phyloP scores from a whole-genome alignment of 768 basidiomycete genomes.

The Brasilioporus rufonigricans region DNA sequence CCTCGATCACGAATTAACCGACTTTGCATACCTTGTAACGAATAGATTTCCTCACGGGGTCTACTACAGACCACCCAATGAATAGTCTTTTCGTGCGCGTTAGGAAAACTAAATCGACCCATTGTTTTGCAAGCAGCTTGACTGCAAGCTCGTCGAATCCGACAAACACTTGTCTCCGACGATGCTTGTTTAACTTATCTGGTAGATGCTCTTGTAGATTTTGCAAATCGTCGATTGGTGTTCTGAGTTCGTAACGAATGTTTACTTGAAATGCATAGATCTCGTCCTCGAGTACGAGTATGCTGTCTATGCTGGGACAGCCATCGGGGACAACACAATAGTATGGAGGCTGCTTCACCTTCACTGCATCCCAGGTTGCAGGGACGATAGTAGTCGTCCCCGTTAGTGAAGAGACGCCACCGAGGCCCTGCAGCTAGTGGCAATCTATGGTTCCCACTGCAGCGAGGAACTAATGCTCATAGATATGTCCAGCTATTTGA shows the following conservation, averaged over 20 bases:
- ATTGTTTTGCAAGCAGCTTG: neutral
- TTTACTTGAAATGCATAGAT: neutral
- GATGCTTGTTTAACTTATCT: neutral
- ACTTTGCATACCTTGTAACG: neutral
- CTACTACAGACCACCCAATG: neutral
- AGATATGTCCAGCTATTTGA: neutral
- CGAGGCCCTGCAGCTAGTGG: neutral
- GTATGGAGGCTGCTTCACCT: neutral
- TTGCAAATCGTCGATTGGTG: neutral
- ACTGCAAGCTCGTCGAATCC: neutral
- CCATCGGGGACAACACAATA: neutral
- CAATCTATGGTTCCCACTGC: neutral
- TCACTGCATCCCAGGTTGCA: neutral
- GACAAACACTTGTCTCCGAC: neutral
- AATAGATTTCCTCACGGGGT: neutral
- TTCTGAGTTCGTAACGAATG: neutral
- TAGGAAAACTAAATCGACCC: neutral
- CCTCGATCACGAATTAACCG: too few species aligned
- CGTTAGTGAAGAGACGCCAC: neutral
- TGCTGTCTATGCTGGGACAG: neutral
- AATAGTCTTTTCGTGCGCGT: neutral
- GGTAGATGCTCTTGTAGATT: neutral
- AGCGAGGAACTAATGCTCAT: neutral
- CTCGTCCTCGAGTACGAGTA: neutral
- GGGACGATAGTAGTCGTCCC: neutral